Conservation (phyloP, 1,284 basidiomycete species). For the Tremellales sp. region DNA sequence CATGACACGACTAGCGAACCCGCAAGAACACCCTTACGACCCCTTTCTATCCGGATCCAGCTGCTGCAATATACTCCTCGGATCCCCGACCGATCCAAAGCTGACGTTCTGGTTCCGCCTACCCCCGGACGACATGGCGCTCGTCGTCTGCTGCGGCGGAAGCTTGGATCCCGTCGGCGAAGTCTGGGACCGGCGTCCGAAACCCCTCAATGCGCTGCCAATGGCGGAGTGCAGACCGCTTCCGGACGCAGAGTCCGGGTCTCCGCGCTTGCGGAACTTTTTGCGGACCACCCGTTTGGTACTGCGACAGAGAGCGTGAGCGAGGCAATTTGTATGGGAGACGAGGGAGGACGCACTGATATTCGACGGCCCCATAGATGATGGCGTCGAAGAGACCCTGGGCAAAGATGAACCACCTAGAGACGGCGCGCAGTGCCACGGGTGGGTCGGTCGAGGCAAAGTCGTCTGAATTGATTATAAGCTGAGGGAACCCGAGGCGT, state of each 20-base stretch:
- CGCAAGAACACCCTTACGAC: no score
- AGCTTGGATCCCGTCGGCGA: background rate
- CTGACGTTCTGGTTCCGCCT: background rate
- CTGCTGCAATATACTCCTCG: conserved; percentile 3
- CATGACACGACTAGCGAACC: no score
- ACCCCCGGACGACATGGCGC: background rate
- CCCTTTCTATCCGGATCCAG: no score
- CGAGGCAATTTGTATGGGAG: background rate
- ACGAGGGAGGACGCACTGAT: conserved; percentile 35
- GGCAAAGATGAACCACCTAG: conserved; percentile 48
- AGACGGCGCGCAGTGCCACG: conserved; percentile 38
- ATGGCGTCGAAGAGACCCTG: conserved; percentile 47
- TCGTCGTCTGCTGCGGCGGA: background rate
- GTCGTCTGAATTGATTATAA: conserved; percentile 29
- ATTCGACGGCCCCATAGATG: conserved; percentile 50
- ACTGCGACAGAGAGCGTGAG: conserved; percentile 9
- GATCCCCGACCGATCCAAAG: conserved; percentile 7
- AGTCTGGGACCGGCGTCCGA: background rate
- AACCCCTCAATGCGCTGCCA: background rate
- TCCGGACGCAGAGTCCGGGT: conserved; percentile 14
- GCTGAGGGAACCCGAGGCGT: background rate
- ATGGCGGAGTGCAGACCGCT: background rate
- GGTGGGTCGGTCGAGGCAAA: conserved; percentile 36
- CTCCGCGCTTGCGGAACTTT: conserved; percentile 34
- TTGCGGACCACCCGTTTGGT: conserved; percentile 40